Base-by-base conservation (phyloP, 2,329 filamentous ascomycete genomes). In the Aureobasidium uvarum region DNA sequence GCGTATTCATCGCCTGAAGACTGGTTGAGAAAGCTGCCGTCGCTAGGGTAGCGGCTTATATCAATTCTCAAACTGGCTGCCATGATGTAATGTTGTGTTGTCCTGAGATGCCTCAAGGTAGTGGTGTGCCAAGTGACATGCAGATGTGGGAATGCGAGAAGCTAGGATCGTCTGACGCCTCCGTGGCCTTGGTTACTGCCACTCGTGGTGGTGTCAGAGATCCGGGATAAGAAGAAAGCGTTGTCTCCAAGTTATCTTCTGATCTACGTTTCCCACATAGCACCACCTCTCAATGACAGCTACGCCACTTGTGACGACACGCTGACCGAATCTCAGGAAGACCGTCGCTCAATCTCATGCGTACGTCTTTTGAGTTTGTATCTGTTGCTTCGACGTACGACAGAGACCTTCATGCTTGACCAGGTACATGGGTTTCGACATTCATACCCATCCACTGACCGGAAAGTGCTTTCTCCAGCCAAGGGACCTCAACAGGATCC, bases 371-470 rank as follows among this genome's bases (percentile, higher is more conserved):
- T 33, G 25, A 46, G 48, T 7, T 31, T 50, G 25, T 50, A 23
- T 13, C 33, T 36, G 33, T 36, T 36, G 8, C 1, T 36, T 36
- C 8, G 33, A 45, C 20, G 23, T 13, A 28, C 8, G 23, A 31
- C 13, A 14, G 14, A 20, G 28, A 46, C 23, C 39, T 20, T 63
- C 59, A 63, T 2, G 10, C 38, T n/a, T 52, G 48, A n/a, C 48
- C 38, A 23, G 60, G 38, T 38, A 54, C 25, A 38, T 33, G 48
- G 11, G 18, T 31, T n/a, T 63, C 60, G 38, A 54, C 28, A 3
- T 31, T 63, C 16, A 63, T 39, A n/a, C 62, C 51, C 62, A 39
- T 56, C 62, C 62, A 65, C 7, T 65, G 14, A 10, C 62, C 62
- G 23, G 62, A 51, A 16, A 58, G 50, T 23, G 45, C 39, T 43